These are phyloP conservation scores for Madurella fahalii DNA, from an alignment of 2,329 filamentous ascomycete species.

Conservation along the genomic window DNA sequence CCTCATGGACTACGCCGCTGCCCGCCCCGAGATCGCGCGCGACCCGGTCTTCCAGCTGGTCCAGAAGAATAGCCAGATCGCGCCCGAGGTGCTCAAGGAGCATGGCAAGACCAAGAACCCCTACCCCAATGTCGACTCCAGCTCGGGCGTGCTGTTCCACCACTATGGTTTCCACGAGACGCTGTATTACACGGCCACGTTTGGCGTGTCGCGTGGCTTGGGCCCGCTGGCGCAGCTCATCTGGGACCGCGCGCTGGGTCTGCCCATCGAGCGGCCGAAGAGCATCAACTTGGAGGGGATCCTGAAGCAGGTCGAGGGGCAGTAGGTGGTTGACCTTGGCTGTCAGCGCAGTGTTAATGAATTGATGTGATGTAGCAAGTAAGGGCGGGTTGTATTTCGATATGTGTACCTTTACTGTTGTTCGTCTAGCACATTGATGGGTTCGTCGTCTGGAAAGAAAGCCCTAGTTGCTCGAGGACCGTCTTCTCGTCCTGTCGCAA, in stretches of 20 bases:
- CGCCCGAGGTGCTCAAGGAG: slow-evolving; percentile 83
- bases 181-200: slow-evolving; percentile 81
- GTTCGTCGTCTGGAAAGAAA: too few relatives aligned
- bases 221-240: slow-evolving; percentile 91
- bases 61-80: slow-evolving; percentile 87
- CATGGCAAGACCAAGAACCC: slow-evolving; percentile 99
- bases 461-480: too few relatives aligned
- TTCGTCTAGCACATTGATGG: too few relatives aligned
- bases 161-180: slow-evolving; percentile 98
- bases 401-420: background rate
- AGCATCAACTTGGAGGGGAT: slow-evolving; percentile 90
- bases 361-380: background rate
- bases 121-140: slow-evolving; percentile 93
- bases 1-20: slow-evolving; percentile 88
- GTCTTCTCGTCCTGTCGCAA: too few relatives aligned
- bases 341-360: background rate
- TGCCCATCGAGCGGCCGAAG: slow-evolving; percentile 97
- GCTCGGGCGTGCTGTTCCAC: slow-evolving; percentile 91
- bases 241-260: slow-evolving; percentile 89
- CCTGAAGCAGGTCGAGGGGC: slow-evolving; percentile 59
- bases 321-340: slow-evolving; percentile 28
- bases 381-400: background rate
- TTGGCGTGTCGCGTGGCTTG: slow-evolving; percentile 66
- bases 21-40: slow-evolving; percentile 76
- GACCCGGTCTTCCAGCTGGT: slow-evolving; percentile 94